Percentiles rank a stretch among this genome's conserved stretches.
These are phyloP conservation scores for Trametes cinnabarina DNA, from an alignment of 768 basidiomycete species.

Conservation along the genomic window DNA sequence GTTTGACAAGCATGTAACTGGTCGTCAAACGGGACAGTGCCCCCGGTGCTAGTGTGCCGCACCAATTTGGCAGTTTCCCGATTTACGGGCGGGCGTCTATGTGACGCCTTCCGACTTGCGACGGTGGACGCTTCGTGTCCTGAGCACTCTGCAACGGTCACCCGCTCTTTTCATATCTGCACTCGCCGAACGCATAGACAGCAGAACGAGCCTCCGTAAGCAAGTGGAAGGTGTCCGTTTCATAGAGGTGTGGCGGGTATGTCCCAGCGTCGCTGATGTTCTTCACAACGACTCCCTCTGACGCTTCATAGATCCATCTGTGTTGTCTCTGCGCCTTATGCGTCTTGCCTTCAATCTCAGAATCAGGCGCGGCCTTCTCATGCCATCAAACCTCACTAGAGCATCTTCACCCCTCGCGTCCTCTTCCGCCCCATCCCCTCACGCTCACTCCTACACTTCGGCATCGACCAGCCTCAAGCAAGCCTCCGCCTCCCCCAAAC, in stretches of 20 bases:
- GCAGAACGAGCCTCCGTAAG: no score
- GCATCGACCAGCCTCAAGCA: slow-evolving; percentile 29
- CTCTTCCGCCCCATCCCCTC: slow-evolving; percentile 22
- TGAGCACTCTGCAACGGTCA: neutral
- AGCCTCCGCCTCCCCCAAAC: slow-evolving; percentile 11
- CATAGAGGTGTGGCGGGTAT: neutral
- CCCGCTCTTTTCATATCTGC: neutral
- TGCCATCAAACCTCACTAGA: slow-evolving; percentile 49
- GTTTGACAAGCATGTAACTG: no score
- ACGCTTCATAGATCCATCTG: slow-evolving; percentile 8
- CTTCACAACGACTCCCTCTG: neutral
- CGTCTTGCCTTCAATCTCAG: slow-evolving; percentile 47
- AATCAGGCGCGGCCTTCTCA: slow-evolving; percentile 55
- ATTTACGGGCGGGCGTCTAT: neutral
- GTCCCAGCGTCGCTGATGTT: neutral
- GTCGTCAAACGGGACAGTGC: no score
- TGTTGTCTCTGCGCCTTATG: slow-evolving; percentile 38
- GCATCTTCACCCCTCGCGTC: slow-evolving; percentile 21
- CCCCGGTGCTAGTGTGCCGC: no score
- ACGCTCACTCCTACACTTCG: slow-evolving; percentile 43
- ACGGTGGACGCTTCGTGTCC: neutral
- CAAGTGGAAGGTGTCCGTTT: neutral
- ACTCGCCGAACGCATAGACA: neutral
- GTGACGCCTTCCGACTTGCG: neutral
- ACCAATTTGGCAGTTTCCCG: neutral